Evolutionary conservation across 345 rosid genomes (phyloP).

Genomic region (Citrus australasica): DNA sequence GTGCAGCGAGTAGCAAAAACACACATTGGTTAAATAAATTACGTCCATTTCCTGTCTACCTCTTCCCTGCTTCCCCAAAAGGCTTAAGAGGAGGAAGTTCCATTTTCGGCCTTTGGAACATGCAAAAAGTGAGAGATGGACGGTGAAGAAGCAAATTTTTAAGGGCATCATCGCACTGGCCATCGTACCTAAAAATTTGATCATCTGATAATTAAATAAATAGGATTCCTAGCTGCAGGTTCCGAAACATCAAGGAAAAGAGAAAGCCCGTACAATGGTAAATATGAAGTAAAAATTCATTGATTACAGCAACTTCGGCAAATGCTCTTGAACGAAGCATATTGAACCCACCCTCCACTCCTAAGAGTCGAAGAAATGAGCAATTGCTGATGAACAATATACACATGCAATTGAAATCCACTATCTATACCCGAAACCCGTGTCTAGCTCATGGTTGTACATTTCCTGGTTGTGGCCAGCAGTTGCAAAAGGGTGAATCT

Average conservation of each 20-base stretch:
- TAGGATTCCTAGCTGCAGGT: neutral
- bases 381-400: slow-evolving; percentile 19
- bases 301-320: slow-evolving; percentile 15
- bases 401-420: slow-evolving; percentile 20
- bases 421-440: slow-evolving; percentile 65
- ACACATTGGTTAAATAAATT: no score
- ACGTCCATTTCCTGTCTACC: neutral
- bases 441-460: slow-evolving; percentile 67
- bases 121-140: neutral
- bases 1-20: no score
- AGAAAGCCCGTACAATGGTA: neutral
- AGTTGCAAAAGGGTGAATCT: slow-evolving; percentile 37
- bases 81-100: neutral
- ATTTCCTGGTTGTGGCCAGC: slow-evolving; percentile 54
- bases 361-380: slow-evolving; percentile 2
- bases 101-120: neutral
- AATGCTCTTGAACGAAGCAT: slow-evolving; percentile 2
- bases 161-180: neutral
- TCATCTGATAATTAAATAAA: neutral
- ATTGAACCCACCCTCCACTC: slow-evolving; percentile 6
- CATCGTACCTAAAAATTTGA: no score
- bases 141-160: neutral
- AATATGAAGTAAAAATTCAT: slow-evolving; percentile 2
- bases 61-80: neutral
- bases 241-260: neutral